Conservation (phyloP, 768 basidiomycete genomes). For the Russula sp. region DNA sequence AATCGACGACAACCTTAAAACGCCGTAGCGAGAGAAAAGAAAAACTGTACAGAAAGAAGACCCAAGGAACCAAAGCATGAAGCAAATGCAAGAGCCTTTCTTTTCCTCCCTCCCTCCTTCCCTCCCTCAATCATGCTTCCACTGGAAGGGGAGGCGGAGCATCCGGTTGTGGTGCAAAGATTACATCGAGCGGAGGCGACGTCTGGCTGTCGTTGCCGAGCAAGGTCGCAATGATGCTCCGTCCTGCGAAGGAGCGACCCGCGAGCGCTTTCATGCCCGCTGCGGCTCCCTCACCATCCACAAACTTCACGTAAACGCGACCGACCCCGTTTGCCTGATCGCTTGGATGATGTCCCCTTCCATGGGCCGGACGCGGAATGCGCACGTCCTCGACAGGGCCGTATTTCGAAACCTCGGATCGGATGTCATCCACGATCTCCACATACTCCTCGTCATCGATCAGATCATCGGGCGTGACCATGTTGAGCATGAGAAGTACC, state of each 20-base stretch:
- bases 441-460: constrained; percentile 85
- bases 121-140: constrained; percentile 15
- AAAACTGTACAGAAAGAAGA: not conserved
- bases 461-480: constrained; percentile 94
- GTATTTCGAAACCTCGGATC: constrained; percentile 78
- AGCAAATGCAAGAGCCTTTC: not conserved
- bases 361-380: constrained; percentile 74
- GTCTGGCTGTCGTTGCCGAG: constrained; percentile 79
- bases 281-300: constrained; percentile 50
- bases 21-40: not conserved
- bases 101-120: not conserved
- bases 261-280: constrained; percentile 80
- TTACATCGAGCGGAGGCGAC: constrained; percentile 71
- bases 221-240: constrained; percentile 81
- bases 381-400: constrained; percentile 79
- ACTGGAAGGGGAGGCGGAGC: constrained; percentile 70
- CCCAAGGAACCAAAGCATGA: constrained; percentile 9
- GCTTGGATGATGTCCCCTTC: constrained; percentile 13
- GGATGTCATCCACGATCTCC: constrained; percentile 92
- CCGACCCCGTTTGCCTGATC: constrained; percentile 94
- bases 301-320: constrained; percentile 90
- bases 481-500: constrained; percentile 96
- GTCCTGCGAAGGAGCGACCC: constrained; percentile 79
- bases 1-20: not conserved
- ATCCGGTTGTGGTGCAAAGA: constrained; percentile 79